Conservation (phyloP, 768 basidiomycete species). For the Collybiopsis luxurians region DNA sequence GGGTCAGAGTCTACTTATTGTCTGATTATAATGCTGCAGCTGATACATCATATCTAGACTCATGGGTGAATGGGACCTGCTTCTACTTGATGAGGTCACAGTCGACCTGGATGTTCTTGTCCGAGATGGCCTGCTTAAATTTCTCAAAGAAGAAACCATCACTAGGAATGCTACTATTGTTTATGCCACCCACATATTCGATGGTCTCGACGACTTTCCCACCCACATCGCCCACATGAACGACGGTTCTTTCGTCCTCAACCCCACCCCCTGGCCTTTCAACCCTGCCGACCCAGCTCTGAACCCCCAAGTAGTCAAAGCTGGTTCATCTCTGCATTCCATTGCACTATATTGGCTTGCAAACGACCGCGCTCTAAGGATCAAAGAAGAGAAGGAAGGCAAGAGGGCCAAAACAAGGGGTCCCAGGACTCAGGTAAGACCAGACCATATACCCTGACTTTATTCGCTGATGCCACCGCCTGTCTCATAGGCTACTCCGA, state of each 20-base stretch:
- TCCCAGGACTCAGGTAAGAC: conserved; percentile 58
- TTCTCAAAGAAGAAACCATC: conserved; percentile 82
- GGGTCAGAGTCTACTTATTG: conserved; percentile 23
- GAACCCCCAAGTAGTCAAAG: conserved; percentile 13
- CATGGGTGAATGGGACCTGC: conserved; percentile 91
- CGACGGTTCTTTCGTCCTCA: conserved; percentile 68
- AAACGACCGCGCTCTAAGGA: conserved; percentile 72
- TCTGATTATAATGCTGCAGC: not conserved
- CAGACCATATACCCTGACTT: too few species aligned
- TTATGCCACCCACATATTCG: conserved; percentile 78
- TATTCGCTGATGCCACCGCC: not conserved
- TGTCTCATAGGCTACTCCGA: conserved; percentile 14
- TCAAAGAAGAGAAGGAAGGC: conserved; percentile 53
- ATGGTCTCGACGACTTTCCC: conserved; percentile 71
- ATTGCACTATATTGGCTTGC: conserved; percentile 86
- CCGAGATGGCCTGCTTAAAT: conserved; percentile 83
- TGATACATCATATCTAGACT: conserved; percentile 37
- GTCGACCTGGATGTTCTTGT: conserved; percentile 97
- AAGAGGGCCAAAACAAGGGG: conserved; percentile 60
- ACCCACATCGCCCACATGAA: conserved; percentile 93
- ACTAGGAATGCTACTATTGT: conserved; percentile 82
- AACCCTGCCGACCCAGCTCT: conserved; percentile 14
- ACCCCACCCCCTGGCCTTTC: conserved; percentile 73
- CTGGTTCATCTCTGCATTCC: conserved; percentile 49
- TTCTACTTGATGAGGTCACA: conserved; percentile 95